Base-by-base conservation (phyloP, 2,329 filamentous ascomycete species). In the Lasiodiplodia gonubiensis region DNA sequence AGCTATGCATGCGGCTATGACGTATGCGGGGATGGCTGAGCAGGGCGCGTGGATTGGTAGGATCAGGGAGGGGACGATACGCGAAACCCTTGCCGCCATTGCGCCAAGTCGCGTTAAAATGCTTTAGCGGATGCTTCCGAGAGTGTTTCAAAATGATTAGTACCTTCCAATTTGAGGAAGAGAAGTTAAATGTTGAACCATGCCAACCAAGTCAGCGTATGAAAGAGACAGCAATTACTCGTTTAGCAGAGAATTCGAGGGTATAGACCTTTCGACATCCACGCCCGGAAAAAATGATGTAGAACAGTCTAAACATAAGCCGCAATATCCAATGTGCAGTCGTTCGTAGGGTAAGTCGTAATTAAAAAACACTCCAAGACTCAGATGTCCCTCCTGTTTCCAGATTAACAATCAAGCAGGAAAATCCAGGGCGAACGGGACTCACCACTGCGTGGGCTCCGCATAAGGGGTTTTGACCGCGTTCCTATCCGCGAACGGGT, bases 401-500 rank as follows among this genome's bases (percentile, higher is more conserved):
- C n/a, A 23, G 25, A 16, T 54, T 30, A 53, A n/a, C 60, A 30
- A 27, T 21, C 8, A n/a, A 27, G 21, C 8, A n/a, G 10, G 16
- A 7, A 14, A 30, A 18, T 37, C 33, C 4, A 16, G 16, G 23
- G 35, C 10, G 18, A 27, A 39, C 6, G 14, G 59, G 12, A 61
- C 51, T 67, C 39, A 67, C 66, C 66, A 64, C 70, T 75, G 75
- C 78, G 76, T 7, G 42, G 73, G 79, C 74, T 84, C 84, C 49
- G 75, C 72, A 72, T 76, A 80, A 27, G 64, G 64, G 12, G 64
- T 87, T 59, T 83, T 83, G 30, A 92, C 85, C 4, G 89, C 91
- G 75, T 97, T 94, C 51, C 86, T 87, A 76, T 97, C 93, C 4
- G 91, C 92, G 77, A 97, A 97, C 0, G 93, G 93, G 75, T 97